These are phyloP conservation scores for Tuctoria greenei DNA, from an alignment of 176 grass and related monocot species.

Conservation along the genomic window DNA sequence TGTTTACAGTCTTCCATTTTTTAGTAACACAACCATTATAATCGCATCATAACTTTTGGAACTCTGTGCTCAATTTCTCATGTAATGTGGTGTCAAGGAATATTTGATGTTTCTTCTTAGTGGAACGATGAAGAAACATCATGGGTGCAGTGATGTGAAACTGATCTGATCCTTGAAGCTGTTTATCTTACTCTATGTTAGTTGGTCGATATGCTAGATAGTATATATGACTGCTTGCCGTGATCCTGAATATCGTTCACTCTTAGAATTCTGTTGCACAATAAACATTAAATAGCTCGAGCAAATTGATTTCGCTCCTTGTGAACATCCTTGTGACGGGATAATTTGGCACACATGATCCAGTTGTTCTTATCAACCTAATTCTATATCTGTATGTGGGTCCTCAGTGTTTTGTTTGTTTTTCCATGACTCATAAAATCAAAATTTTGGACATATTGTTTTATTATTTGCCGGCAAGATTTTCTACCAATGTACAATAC, in stretches of 20 bases:
- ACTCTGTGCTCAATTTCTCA: conserved; percentile 3
- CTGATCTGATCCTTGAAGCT: conserved; percentile 8
- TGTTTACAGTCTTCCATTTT: neutral
- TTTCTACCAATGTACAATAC: conserved; percentile 5
- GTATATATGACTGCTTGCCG: conserved; percentile 14
- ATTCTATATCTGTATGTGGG: neutral
- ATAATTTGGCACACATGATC: neutral
- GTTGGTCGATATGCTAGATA: neutral
- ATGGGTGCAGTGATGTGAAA: neutral
- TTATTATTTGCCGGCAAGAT: conserved; percentile 1
- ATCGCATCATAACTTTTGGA: neutral
- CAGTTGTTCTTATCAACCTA: conserved; percentile 10
- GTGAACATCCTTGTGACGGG: neutral
- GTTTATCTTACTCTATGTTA: conserved; percentile 23
- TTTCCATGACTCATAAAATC: neutral
- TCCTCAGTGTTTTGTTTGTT: neutral
- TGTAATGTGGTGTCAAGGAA: conserved; percentile 29
- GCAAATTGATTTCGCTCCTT: neutral
- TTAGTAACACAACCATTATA: neutral
- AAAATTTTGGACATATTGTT: conserved; percentile 7
- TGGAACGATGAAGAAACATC: conserved; percentile 10
- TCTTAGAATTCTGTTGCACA: neutral
- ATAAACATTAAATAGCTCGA: neutral
- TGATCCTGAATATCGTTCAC: neutral
- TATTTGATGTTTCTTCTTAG: conserved; percentile 1